Conservation (phyloP, 2,329 filamentous ascomycete species). For the Botrytis squamosa region DNA sequence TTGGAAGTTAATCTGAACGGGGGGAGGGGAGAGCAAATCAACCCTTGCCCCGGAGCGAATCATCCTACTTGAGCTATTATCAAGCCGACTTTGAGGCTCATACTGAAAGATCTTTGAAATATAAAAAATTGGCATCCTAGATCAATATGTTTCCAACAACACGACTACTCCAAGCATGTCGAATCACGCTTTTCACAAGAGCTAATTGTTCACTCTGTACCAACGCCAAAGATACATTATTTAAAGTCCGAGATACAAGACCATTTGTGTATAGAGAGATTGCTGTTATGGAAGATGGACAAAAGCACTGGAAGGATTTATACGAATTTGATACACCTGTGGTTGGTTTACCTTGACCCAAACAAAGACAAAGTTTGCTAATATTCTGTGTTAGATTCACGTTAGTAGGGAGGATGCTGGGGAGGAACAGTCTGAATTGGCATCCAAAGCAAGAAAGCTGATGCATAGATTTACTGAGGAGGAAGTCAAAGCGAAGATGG, state of each 20-base stretch:
- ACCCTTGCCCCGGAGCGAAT: not conserved
- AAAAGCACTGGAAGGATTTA: slow-evolving; percentile 65
- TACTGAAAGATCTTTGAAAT: not conserved
- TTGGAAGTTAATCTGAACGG: not conserved
- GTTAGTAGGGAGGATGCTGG: slow-evolving; percentile 54
- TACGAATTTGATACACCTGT: slow-evolving; percentile 84
- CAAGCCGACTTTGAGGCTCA: not conserved
- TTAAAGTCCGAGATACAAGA: slow-evolving; percentile 63
- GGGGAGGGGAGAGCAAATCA: not conserved
- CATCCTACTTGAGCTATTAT: not conserved
- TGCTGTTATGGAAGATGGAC: slow-evolving; percentile 63
- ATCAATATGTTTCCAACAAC: slow-evolving; percentile 51
- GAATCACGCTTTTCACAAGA: slow-evolving; percentile 75
- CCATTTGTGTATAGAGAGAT: slow-evolving; percentile 69
- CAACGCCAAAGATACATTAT: slow-evolving; percentile 66
- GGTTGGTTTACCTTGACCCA: slow-evolving; percentile 44
- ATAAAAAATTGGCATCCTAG: not conserved
- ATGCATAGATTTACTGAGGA: slow-evolving; percentile 74
- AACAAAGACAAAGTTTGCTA: slow-evolving; percentile 1
- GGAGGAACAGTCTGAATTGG: slow-evolving; percentile 48
- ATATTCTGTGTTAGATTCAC: slow-evolving; percentile 47
- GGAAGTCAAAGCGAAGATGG: slow-evolving; percentile 68
- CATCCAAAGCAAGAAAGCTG: slow-evolving; percentile 57
- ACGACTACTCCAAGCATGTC: slow-evolving; percentile 52
- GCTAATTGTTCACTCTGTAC: slow-evolving; percentile 69